Evolutionary conservation across 768 basidiomycete genomes (phyloP), one percentile per base, ranked within the genome.

Genomic region (Tubosaeta brunneosetosa): DNA sequence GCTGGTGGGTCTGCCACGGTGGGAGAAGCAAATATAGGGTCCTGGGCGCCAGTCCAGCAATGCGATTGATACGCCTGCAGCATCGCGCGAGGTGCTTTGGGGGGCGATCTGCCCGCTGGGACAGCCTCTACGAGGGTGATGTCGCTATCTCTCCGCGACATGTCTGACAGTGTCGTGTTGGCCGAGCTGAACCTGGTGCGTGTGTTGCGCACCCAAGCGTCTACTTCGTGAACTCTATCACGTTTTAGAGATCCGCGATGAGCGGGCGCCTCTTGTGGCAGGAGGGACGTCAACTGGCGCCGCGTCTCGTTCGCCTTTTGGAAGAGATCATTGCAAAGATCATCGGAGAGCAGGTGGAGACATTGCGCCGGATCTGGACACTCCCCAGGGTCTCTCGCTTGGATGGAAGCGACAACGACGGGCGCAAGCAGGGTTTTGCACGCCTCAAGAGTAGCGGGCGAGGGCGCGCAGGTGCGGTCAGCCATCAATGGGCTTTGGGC

Each of bases 361-460:
- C 60, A 69, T 50, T 60, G 56, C 48, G 58, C 55, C 41, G 49
- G n/a, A 17, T 59, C 56, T 49, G 56, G 41, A 48, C 16, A 33
- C 26, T 27, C 56, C n/a, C 16, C 49, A 42, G 60, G 19, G 37
- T 55, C 56, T 55, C 49, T 64, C 51, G 55, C 51, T 32, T 50
- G 55, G 11, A 54, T 56, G 9, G 55, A 49, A 38, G 62, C 54
- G 31, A 55, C 38, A 17, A 70, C 48, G 37, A 64, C 61, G 27
- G 67, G 66, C n/a, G 46, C 44, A 48, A 68, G 64, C 10, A 17
- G 56, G 25, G 58, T 49, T 46, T 55, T 62, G 58, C 68, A 70
- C 27, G 55, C 62, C 47, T 70, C 66, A 12, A 68, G 31, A 1
- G 56, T 33, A 37, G 55, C 49, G 17, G 59, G 6, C 26, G 62